Evolutionary conservation across 2,329 filamentous ascomycete genomes (phyloP).

Genomic region (Epichloe festucae): DNA sequence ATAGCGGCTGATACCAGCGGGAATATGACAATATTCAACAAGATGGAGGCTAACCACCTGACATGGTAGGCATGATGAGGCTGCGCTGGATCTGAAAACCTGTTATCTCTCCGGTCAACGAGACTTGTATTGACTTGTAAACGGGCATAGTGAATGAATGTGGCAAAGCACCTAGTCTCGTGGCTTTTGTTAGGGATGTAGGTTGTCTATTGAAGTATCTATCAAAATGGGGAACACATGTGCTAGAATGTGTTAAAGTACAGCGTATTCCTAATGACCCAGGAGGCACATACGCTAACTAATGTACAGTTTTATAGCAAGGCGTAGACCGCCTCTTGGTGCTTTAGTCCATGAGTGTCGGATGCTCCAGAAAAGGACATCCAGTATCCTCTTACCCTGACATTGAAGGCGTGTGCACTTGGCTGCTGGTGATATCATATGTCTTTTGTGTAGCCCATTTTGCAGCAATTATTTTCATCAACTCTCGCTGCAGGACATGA

Average conservation of each 20-base stretch:
- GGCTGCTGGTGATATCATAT: constrained; percentile 20
- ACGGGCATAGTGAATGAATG: no score
- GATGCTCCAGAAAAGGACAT: no score
- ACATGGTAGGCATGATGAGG: no score
- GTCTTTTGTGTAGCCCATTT: constrained; percentile 42
- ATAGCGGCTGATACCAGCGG: no score
- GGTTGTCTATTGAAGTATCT: background rate
- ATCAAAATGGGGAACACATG: background rate
- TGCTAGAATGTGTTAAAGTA: background rate
- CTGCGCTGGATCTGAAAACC: no score
- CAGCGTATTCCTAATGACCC: background rate
- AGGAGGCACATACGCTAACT: background rate
- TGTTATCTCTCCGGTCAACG: no score
- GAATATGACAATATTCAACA: no score
- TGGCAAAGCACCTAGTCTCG: background rate
- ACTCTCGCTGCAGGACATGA: constrained; percentile 46
- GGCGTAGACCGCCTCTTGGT: no score
- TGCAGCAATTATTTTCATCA: constrained; percentile 55
- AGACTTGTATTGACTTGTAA: no score
- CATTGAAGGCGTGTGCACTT: background rate
- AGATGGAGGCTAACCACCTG: no score
- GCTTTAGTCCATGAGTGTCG: no score
- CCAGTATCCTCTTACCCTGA: background rate
- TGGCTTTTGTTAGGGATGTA: background rate
- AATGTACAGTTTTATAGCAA: background rate